Conservation (phyloP, 73 alveolate species). For the Effrenium voratum region DNA sequence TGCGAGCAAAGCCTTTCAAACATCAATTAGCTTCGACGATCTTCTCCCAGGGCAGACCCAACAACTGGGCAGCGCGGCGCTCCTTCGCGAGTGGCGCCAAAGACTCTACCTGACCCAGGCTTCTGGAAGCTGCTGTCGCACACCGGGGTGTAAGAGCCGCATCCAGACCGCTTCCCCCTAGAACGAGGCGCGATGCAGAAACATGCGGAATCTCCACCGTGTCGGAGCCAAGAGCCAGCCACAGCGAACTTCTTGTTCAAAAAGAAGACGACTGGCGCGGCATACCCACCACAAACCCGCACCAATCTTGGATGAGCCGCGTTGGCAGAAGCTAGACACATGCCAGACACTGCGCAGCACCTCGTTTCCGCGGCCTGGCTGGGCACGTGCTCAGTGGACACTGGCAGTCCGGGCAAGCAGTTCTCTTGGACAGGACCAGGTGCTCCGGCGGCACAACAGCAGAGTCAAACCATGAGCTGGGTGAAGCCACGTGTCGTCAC, state of each 20-base stretch:
- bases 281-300: neutral
- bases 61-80: neutral
- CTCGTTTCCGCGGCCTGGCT: neutral
- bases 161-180: conserved; percentile 3
- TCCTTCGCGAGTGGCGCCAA: conserved; percentile 2
- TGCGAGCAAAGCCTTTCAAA: neutral
- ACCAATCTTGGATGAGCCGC: neutral
- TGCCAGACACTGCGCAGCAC: neutral
- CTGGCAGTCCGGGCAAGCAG: neutral
- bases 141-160: conserved; percentile 18
- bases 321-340: neutral
- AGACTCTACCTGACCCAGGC: conserved; percentile 26
- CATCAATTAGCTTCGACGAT: neutral
- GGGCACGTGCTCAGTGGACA: neutral
- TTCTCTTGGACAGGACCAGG: neutral
- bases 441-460: too few relatives aligned
- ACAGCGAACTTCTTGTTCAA: conserved; percentile 34
- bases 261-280: neutral
- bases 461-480: too few relatives aligned
- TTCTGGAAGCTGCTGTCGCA: neutral
- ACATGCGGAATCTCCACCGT: conserved; percentile 56
- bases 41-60: conserved; percentile 25
- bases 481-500: too few relatives aligned
- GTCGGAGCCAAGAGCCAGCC: conserved; percentile 12
- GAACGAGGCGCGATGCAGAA: too few relatives aligned